Evolutionary conservation across 2,329 filamentous ascomycete genomes (phyloP).

Genomic region (Beauveria caledonica): DNA sequence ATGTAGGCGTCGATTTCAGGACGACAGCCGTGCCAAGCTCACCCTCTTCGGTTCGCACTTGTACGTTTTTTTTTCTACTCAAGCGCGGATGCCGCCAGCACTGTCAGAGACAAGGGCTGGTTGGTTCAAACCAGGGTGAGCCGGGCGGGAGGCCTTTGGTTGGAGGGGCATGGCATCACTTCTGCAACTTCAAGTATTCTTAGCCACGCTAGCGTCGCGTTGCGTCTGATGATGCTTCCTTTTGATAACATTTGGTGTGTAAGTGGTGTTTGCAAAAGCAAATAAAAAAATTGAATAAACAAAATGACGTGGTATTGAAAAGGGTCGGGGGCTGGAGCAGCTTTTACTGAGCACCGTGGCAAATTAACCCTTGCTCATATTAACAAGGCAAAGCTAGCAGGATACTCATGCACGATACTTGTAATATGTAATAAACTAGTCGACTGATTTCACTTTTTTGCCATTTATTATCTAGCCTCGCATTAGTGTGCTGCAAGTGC

Average conservation of each 20-base stretch:
- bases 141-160: neutral
- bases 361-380: neutral
- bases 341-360: too few species aligned
- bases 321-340: too few species aligned
- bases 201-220: neutral
- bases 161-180: neutral
- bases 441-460: too few species aligned
- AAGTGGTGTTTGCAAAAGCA: neutral
- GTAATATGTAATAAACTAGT: neutral
- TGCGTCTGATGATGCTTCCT: too few species aligned
- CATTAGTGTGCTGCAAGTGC: conserved; percentile 7
- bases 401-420: neutral
- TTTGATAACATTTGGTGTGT: neutral
- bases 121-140: neutral
- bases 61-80: neutral
- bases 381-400: neutral
- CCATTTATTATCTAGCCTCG: neutral
- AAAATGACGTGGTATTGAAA: neutral
- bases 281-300: neutral
- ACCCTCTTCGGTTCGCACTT: neutral
- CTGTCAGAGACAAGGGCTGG: neutral
- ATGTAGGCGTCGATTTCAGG: neutral
- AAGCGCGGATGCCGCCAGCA: conserved; percentile 1
- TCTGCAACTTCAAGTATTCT: neutral
- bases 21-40: neutral